Conservation (phyloP, 345 rosid species). For the Moricandia arvensis region DNA sequence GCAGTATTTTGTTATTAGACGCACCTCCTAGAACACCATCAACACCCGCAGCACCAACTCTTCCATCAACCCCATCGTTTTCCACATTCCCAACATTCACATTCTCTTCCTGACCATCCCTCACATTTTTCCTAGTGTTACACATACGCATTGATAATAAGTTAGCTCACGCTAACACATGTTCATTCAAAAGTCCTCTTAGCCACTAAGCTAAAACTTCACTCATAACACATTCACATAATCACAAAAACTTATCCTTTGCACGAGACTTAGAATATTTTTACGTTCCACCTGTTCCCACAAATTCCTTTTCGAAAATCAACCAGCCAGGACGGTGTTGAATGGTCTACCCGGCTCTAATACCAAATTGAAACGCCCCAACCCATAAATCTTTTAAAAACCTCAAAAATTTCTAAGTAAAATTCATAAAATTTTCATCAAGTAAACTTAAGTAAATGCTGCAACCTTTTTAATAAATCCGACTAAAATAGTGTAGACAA, state of each 20-base stretch:
- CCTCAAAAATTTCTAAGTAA: background rate
- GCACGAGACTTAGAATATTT: background rate
- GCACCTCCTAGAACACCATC: too few relatives aligned
- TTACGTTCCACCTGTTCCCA: background rate
- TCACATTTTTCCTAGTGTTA: too few relatives aligned
- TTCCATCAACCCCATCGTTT: too few relatives aligned
- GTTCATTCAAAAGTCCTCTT: too few relatives aligned
- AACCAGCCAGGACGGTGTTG: background rate
- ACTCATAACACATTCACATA: background rate
- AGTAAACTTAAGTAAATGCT: background rate
- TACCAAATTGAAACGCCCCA: background rate
- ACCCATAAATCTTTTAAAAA: background rate
- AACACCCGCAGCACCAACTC: too few relatives aligned
- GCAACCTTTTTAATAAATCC: background rate
- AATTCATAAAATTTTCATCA: background rate
- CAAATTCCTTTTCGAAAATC: background rate
- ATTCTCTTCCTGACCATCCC: too few relatives aligned
- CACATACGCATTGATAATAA: too few relatives aligned
- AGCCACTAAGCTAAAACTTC: background rate
- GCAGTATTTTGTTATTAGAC: too few relatives aligned
- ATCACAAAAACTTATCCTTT: background rate
- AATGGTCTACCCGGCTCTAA: background rate
- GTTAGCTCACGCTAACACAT: too few relatives aligned
- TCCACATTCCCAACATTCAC: too few relatives aligned
- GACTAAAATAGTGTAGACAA: background rate